Conservation (phyloP, 1,284 basidiomycete genomes). For the Ceratobasidium sp. region DNA sequence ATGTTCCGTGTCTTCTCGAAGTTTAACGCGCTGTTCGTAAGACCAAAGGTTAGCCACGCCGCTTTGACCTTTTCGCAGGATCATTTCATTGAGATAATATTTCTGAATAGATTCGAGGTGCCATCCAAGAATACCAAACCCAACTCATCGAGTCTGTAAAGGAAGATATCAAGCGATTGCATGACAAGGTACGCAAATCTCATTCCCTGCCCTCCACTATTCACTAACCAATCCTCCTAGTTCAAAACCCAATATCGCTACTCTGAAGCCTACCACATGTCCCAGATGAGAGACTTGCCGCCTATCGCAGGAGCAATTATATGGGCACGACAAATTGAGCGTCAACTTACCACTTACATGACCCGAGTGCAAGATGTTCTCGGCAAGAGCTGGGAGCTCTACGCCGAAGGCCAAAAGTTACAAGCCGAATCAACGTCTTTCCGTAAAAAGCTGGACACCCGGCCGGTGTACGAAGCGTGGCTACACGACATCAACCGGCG, state of each 20-base stretch:
- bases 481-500: slow-evolving; percentile 92
- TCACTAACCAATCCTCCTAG: slow-evolving; percentile 54
- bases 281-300: slow-evolving; percentile 95
- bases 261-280: slow-evolving; percentile 97
- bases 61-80: not conserved
- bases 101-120: slow-evolving; percentile 81
- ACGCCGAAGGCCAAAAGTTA: slow-evolving; percentile 98
- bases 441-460: slow-evolving; percentile 94
- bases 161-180: slow-evolving; percentile 94
- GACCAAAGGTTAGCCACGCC: slow-evolving; percentile 81
- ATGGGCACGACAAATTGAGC: slow-evolving; percentile 98
- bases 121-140: slow-evolving; percentile 99
- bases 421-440: slow-evolving; percentile 92
- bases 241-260: slow-evolving; percentile 95
- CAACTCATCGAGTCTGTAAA: slow-evolving; percentile 98
- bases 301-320: slow-evolving; percentile 98
- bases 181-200: slow-evolving; percentile 78
- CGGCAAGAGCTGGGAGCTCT: slow-evolving; percentile 97
- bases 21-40: slow-evolving; percentile 96
- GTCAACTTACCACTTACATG: slow-evolving; percentile 97
- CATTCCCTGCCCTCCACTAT: slow-evolving; percentile 46
- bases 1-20: slow-evolving; percentile 99
- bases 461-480: slow-evolving; percentile 96
- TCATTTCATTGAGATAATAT: slow-evolving; percentile 10
- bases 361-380: slow-evolving; percentile 99